phyloP scores from a whole-genome alignment of 2,329 filamentous ascomycete genomes.

The Trichoderma brevicompactum region DNA sequence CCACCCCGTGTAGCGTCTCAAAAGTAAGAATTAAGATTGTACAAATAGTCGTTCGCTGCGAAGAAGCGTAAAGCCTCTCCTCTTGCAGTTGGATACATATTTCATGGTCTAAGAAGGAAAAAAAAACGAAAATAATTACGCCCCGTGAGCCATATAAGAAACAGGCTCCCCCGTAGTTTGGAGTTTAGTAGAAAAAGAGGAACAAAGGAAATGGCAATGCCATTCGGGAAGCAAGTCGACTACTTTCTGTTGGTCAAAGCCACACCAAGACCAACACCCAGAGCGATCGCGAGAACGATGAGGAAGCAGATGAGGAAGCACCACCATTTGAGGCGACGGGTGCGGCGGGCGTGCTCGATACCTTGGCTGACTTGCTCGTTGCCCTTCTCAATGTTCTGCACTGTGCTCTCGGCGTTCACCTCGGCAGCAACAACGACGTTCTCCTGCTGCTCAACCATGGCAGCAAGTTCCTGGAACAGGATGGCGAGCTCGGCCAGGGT shows the following conservation, averaged over 20 bases:
- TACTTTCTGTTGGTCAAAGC: slow-evolving; percentile 41
- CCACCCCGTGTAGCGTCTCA: slow-evolving; percentile 16
- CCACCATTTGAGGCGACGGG: slow-evolving; percentile 82
- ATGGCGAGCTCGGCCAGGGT: slow-evolving; percentile 71
- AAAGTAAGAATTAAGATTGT: slow-evolving; percentile 28
- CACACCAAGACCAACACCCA: slow-evolving; percentile 60
- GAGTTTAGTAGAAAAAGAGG: not conserved
- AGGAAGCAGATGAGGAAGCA: slow-evolving; percentile 66
- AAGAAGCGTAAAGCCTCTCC: slow-evolving; percentile 2
- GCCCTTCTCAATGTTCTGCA: slow-evolving; percentile 68
- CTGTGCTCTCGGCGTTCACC: slow-evolving; percentile 67
- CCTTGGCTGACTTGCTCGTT: slow-evolving; percentile 72
- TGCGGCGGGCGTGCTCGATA: slow-evolving; percentile 67
- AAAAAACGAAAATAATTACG: slow-evolving; percentile 17
- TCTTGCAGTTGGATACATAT: slow-evolving; percentile 24
- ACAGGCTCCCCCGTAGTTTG: slow-evolving; percentile 4
- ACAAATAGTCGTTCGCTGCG: slow-evolving; percentile 27
- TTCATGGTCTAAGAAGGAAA: slow-evolving; percentile 23
- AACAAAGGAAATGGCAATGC: not conserved
- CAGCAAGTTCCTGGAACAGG: slow-evolving; percentile 76
- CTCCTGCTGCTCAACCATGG: slow-evolving; percentile 75
- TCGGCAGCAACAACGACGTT: slow-evolving; percentile 64
- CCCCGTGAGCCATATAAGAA: slow-evolving; percentile 21
- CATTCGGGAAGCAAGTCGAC: not conserved
- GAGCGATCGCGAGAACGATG: slow-evolving; percentile 59